phyloP scores from a whole-genome alignment of 768 basidiomycete species.

The Candolleomyces eurysporus region DNA sequence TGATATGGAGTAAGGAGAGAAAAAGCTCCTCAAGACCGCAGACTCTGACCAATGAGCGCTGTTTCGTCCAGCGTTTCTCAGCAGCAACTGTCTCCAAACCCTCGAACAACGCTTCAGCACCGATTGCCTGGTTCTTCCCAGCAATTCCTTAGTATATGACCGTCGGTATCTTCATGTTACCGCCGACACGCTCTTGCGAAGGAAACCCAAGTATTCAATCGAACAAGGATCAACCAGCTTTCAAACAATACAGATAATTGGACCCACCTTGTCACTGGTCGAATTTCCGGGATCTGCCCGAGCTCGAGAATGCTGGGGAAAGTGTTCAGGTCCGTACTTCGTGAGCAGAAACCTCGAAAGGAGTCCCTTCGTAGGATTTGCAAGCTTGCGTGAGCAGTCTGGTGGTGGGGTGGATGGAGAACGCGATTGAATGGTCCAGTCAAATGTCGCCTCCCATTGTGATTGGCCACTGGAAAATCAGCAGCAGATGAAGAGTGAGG shows the following conservation, averaged over 20 bases:
- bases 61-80: slow-evolving; percentile 9
- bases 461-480: too few relatives aligned
- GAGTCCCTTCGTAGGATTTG: too few relatives aligned
- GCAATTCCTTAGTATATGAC: slow-evolving; percentile 29
- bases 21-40: neutral
- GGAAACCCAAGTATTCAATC: slow-evolving; percentile 11
- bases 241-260: too few relatives aligned
- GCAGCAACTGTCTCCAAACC: neutral
- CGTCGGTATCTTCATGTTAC: slow-evolving; percentile 34
- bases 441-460: too few relatives aligned
- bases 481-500: too few relatives aligned
- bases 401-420: too few relatives aligned
- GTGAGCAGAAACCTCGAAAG: too few relatives aligned
- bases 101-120: slow-evolving; percentile 7
- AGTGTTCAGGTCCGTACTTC: too few relatives aligned
- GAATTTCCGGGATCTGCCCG: slow-evolving; percentile 29
- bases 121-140: neutral
- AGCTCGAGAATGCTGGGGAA: slow-evolving; percentile 30
- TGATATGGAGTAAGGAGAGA: neutral
- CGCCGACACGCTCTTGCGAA: slow-evolving; percentile 1
- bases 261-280: slow-evolving; percentile 35
- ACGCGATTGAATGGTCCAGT: too few relatives aligned
- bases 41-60: slow-evolving; percentile 21
- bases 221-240: neutral
- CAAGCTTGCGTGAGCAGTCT: too few relatives aligned